Percentiles rank a stretch among this genome's conserved stretches.
Conservation (phyloP, 371 early-diverging fungal species). For the Coemansia sp. region DNA sequence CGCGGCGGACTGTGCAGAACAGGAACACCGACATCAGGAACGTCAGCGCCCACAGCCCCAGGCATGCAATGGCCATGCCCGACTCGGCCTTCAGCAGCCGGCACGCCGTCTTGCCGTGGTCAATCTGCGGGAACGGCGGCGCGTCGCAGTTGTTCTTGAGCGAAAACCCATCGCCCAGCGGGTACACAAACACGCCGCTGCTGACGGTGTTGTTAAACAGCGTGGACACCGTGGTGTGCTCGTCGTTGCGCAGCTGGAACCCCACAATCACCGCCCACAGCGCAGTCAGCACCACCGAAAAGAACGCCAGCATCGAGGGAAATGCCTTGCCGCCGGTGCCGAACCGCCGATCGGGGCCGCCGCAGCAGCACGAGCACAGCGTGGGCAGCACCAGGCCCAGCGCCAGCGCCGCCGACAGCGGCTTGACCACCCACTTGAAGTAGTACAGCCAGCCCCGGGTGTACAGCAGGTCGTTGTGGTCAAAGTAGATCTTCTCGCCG, state of each 20-base stretch:
- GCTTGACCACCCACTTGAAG: constrained; percentile 50
- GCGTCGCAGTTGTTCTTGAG: constrained; percentile 43
- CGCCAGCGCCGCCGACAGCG: constrained; percentile 33
- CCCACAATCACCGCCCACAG: constrained; percentile 47
- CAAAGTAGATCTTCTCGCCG: constrained; percentile 39
- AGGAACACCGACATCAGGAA: constrained; percentile 34
- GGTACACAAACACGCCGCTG: constrained; percentile 25
- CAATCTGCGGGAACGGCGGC: constrained; percentile 31
- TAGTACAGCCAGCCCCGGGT: constrained; percentile 49
- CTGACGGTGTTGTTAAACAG: constrained; percentile 15
- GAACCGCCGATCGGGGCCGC: constrained; percentile 16
- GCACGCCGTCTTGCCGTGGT: constrained; percentile 39
- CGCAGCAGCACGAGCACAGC: constrained; percentile 49
- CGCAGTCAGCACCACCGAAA: constrained; percentile 34
- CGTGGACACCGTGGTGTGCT: constrained; percentile 11
- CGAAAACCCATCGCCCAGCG: constrained; percentile 49
- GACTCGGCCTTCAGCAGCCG: constrained; percentile 42
- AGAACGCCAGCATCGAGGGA: constrained; percentile 23
- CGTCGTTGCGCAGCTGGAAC: constrained; percentile 37
- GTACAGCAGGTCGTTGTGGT: constrained; percentile 39
- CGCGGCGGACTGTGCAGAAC: constrained; percentile 32
- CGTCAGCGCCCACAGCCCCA: constrained; percentile 38
- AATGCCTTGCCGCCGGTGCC: constrained; percentile 26
- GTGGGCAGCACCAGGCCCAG: constrained; percentile 27
- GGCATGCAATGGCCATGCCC: constrained; percentile 32